phyloP scores from a whole-genome alignment of 768 basidiomycete genomes.

The Lactarius psammicola region DNA sequence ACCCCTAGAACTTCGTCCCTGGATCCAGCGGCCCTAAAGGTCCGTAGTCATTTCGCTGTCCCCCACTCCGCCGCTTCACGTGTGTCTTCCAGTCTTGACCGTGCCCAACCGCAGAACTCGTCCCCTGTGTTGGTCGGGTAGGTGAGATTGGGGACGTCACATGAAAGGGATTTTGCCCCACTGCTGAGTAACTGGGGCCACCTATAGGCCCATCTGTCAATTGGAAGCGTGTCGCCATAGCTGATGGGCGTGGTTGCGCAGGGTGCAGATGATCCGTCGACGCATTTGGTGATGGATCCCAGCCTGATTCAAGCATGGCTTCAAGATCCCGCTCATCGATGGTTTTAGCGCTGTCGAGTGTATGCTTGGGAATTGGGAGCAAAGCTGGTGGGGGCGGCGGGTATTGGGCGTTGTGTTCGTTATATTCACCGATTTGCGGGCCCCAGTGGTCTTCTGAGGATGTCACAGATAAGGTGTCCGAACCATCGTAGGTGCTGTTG shows the following conservation, averaged over 20 bases:
- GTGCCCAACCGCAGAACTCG: constrained; percentile 38
- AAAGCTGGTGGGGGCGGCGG: constrained; percentile 85
- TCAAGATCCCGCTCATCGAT: constrained; percentile 78
- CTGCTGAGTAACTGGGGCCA: constrained; percentile 20
- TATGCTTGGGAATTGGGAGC: constrained; percentile 42
- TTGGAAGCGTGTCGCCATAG: constrained; percentile 58
- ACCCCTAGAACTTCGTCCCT: constrained; percentile 31
- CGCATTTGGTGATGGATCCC: constrained; percentile 62
- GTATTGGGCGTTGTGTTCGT: constrained; percentile 75
- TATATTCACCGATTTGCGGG: constrained; percentile 91
- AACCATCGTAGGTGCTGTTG: constrained; percentile 63
- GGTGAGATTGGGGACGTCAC: constrained; percentile 37
- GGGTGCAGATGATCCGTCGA: constrained; percentile 34
- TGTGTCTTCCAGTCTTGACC: constrained; percentile 39
- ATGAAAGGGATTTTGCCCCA: constrained; percentile 26
- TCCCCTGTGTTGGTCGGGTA: constrained; percentile 33
- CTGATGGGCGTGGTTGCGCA: constrained; percentile 35
- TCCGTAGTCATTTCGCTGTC: constrained; percentile 43
- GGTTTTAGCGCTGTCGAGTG: constrained; percentile 39
- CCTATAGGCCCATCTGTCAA: constrained; percentile 47
- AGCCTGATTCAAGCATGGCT: constrained; percentile 90
- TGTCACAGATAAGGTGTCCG: constrained; percentile 75
- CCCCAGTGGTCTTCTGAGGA: constrained; percentile 97
- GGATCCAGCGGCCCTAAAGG: constrained; percentile 48
- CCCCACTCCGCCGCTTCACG: constrained; percentile 42